Evolutionary conservation across 345 rosid species (phyloP).

Genomic region (Eucalyptus fibrosa): DNA sequence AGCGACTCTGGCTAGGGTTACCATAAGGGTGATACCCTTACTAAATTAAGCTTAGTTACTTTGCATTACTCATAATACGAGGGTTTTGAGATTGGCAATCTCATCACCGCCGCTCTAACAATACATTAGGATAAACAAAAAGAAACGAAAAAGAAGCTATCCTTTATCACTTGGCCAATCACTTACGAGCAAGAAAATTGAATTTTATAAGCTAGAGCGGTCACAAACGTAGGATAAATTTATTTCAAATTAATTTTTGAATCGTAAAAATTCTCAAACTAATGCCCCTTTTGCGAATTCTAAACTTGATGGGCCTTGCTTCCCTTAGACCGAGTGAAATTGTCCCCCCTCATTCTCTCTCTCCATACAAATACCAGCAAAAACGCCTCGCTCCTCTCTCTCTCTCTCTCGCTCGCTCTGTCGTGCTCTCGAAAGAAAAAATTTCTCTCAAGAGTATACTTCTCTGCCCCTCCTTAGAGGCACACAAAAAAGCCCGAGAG

Average conservation of each 20-base stretch:
- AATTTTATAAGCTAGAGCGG: not conserved
- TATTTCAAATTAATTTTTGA: not conserved
- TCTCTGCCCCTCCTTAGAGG: not conserved
- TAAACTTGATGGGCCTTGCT: not conserved
- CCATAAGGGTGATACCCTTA: not conserved
- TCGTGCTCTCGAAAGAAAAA: not conserved
- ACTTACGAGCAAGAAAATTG: not conserved
- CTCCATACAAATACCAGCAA: not conserved
- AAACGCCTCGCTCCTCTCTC: not conserved
- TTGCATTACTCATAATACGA: not conserved
- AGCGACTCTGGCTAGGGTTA: not conserved
- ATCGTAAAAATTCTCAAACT: too few species aligned
- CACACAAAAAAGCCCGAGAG: not conserved
- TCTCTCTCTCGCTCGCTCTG: not conserved
- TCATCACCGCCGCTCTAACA: not conserved
- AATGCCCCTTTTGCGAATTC: not conserved
- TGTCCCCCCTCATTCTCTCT: not conserved
- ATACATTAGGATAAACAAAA: not conserved
- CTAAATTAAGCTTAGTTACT: not conserved
- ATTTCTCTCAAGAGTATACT: not conserved
- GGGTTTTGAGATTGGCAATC: not conserved
- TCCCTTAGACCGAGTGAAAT: not conserved
- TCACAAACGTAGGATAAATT: accelerated
- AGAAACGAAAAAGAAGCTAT: not conserved
- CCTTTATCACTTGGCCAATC: not conserved